Percentiles rank a stretch among this genome's conserved stretches.
phyloP scores from a whole-genome alignment of 2,329 filamentous ascomycete genomes.

The Simplicillium sp. region DNA sequence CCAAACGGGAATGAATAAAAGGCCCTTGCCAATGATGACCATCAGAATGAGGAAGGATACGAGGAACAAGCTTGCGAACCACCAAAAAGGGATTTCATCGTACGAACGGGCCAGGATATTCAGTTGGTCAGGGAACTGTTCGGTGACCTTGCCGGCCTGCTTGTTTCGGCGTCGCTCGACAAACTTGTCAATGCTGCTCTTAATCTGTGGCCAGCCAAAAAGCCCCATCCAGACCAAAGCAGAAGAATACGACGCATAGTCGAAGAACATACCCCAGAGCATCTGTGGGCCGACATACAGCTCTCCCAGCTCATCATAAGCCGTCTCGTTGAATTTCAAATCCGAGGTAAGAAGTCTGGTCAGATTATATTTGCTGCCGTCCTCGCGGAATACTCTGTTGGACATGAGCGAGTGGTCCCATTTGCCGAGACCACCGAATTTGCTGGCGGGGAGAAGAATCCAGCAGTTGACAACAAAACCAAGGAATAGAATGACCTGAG shows the following conservation, averaged over 20 bases:
- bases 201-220: slow-evolving; percentile 42
- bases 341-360: slow-evolving; percentile 21
- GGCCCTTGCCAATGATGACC: slow-evolving; percentile 36
- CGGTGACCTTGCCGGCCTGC: slow-evolving; percentile 30
- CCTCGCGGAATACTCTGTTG: slow-evolving; percentile 38
- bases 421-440: slow-evolving; percentile 43
- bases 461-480: slow-evolving; percentile 48
- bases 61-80: slow-evolving; percentile 42
- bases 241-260: slow-evolving; percentile 49
- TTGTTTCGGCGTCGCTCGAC: slow-evolving; percentile 21
- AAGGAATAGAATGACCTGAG: slow-evolving; percentile 44
- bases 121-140: slow-evolving; percentile 49
- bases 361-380: slow-evolving; percentile 24
- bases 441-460: slow-evolving; percentile 48
- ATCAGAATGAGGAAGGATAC: slow-evolving; percentile 31
- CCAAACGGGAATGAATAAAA: slow-evolving; percentile 50
- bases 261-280: slow-evolving; percentile 50
- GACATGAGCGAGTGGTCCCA: slow-evolving; percentile 48
- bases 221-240: slow-evolving; percentile 49
- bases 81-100: slow-evolving; percentile 48
- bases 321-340: slow-evolving; percentile 35
- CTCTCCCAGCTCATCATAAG: slow-evolving; percentile 37
- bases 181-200: slow-evolving; percentile 32
- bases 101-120: slow-evolving; percentile 49
- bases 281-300: slow-evolving; percentile 49